Conservation (phyloP, 257 asterid species). For the Solanum chiquidenum region DNA sequence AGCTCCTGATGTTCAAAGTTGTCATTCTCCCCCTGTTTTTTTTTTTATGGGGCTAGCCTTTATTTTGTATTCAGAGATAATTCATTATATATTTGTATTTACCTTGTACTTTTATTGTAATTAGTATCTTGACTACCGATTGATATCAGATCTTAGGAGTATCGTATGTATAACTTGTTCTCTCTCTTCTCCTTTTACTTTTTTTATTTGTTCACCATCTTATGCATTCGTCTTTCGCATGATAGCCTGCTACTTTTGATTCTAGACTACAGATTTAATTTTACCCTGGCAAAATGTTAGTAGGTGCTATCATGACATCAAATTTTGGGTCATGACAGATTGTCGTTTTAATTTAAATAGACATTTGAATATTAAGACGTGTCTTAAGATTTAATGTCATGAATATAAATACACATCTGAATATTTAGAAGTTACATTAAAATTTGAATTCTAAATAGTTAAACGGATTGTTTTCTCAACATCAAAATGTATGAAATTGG, state of each 20-base stretch:
- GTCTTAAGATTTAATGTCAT: neutral
- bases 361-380: neutral
- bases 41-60: neutral
- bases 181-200: neutral
- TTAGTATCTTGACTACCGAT: no score
- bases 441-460: neutral
- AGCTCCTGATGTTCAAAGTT: neutral
- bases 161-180: neutral
- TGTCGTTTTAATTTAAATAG: neutral
- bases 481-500: neutral
- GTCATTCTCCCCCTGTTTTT: neutral
- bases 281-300: fast-evolving
- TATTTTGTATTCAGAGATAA: no score
- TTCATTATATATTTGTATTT: neutral
- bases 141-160: no score
- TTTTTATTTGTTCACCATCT: neutral
- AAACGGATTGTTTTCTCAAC: neutral
- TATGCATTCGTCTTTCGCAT: neutral
- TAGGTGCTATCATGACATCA: neutral
- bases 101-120: neutral
- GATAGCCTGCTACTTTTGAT: neutral
- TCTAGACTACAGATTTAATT: fast-evolving
- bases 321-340: neutral
- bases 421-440: neutral
- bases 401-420: neutral